Conservation (phyloP, 2,329 filamentous ascomycete genomes). For the Fonsecaea erecta region DNA sequence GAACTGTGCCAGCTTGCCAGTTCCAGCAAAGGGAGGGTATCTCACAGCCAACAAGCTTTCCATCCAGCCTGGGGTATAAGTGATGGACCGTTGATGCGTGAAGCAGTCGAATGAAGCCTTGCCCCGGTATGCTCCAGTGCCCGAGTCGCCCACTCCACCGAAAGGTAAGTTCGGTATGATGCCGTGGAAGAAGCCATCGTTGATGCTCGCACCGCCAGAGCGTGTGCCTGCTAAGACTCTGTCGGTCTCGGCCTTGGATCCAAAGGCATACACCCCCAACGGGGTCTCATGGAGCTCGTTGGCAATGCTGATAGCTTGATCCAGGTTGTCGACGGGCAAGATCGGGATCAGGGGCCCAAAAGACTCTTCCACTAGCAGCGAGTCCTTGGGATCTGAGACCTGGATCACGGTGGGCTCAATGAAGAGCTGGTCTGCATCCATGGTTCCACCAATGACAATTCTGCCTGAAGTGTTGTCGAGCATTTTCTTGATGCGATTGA, state of each 20-base stretch:
- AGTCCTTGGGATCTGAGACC: conserved; percentile 71
- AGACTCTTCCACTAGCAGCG: conserved; percentile 79
- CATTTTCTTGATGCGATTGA: conserved; percentile 84
- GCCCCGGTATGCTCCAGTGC: conserved; percentile 77
- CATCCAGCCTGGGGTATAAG: conserved; percentile 64
- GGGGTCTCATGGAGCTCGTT: conserved; percentile 83
- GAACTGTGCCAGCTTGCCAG: conserved; percentile 57
- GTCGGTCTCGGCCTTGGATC: conserved; percentile 75
- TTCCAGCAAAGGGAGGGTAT: conserved; percentile 64
- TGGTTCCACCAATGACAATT: conserved; percentile 83
- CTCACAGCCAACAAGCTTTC: conserved; percentile 61
- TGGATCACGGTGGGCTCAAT: conserved; percentile 94
- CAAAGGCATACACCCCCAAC: conserved; percentile 83
- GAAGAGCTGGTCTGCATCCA: conserved; percentile 78
- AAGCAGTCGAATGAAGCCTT: conserved; percentile 69
- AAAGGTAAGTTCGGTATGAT: conserved; percentile 74
- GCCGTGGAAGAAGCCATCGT: conserved; percentile 70
- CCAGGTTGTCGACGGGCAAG: conserved; percentile 75
- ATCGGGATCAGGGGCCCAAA: conserved; percentile 94
- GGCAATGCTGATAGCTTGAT: conserved; percentile 81
- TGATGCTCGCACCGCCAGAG: conserved; percentile 67
- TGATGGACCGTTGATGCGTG: conserved; percentile 64
- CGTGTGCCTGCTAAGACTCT: conserved; percentile 68
- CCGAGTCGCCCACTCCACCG: conserved; percentile 81
- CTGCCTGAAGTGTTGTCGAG: conserved; percentile 81